phyloP scores from a whole-genome alignment of 2,329 filamentous ascomycete species.

The Dactylella cylindrospora region DNA sequence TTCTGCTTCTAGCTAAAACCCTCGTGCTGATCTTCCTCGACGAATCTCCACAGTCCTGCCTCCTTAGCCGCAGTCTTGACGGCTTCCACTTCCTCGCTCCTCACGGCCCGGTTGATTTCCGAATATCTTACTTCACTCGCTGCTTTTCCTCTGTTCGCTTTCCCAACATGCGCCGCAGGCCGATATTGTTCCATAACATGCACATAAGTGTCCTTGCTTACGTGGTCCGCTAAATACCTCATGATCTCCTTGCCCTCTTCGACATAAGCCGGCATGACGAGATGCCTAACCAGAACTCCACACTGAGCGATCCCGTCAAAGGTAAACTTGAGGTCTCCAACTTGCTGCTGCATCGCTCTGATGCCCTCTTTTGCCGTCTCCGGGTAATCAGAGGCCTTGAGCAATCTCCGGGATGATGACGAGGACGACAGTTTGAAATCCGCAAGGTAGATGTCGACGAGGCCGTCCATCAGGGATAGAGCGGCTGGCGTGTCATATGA shows the following conservation, averaged over 20 bases:
- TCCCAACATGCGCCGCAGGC: constrained; percentile 78
- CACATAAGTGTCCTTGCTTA: constrained; percentile 74
- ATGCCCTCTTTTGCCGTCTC: constrained; percentile 73
- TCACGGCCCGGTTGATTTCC: constrained; percentile 75
- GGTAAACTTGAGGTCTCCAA: constrained; percentile 81
- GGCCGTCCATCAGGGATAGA: constrained; percentile 70
- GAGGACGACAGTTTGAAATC: constrained; percentile 82
- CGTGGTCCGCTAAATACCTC: constrained; percentile 70
- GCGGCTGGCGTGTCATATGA: constrained; percentile 75
- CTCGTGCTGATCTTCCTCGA: constrained; percentile 63
- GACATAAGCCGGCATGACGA: constrained; percentile 81
- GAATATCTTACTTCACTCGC: constrained; percentile 63
- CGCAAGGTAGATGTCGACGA: constrained; percentile 83
- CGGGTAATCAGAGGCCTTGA: constrained; percentile 78
- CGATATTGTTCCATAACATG: constrained; percentile 90
- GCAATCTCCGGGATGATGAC: constrained; percentile 66
- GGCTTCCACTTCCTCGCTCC: constrained; percentile 64
- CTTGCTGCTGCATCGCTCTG: constrained; percentile 76
- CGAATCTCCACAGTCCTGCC: constrained; percentile 77
- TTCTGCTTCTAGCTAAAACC: constrained; percentile 55
- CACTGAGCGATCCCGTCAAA: constrained; percentile 76
- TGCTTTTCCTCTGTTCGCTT: constrained; percentile 57
- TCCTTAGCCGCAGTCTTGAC: constrained; percentile 69
- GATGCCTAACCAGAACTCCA: constrained; percentile 73
- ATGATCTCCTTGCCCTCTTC: constrained; percentile 74